phyloP scores from a whole-genome alignment of 2,329 filamentous ascomycete genomes.

The Pezicula carpinea region DNA sequence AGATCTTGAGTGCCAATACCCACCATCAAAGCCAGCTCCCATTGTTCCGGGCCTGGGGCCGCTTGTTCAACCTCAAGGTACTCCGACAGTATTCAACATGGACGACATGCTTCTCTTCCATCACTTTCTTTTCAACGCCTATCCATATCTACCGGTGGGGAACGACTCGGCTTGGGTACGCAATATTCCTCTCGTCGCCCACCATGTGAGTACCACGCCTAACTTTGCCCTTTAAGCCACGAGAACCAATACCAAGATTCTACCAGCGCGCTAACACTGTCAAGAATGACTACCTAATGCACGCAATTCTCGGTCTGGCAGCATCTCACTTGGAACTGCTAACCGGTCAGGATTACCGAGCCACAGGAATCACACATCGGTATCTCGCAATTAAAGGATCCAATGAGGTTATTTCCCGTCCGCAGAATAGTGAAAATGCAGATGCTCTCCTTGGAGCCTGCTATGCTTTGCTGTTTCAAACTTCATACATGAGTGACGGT shows the following conservation, averaged over 20 bases:
- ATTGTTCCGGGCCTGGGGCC: constrained; percentile 5
- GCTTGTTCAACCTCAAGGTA: constrained; percentile 29
- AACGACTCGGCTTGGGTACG: constrained; percentile 64
- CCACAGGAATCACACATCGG: constrained; percentile 57
- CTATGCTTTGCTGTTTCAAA: constrained; percentile 56
- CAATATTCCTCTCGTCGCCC: constrained; percentile 61
- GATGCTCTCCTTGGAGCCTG: constrained; percentile 57
- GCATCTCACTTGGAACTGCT: constrained; percentile 61
- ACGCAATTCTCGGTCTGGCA: constrained; percentile 63
- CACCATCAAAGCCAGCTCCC: constrained; percentile 39
- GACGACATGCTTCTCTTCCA: constrained; percentile 67
- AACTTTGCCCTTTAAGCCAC: too few species aligned
- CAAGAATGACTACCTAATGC: constrained; percentile 64
- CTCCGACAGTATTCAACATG: constrained; percentile 53
- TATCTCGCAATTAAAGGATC: constrained; percentile 60
- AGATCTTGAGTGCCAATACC: constrained; percentile 60
- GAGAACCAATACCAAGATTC: not conserved
- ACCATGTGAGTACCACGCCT: constrained; percentile 56
- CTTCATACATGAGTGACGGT: constrained; percentile 51
- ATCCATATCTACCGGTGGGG: constrained; percentile 60
- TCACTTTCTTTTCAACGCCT: constrained; percentile 57
- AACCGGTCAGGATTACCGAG: constrained; percentile 22
- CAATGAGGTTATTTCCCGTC: constrained; percentile 46
- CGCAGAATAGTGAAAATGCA: constrained; percentile 44
- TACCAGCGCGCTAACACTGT: constrained; percentile 3